Percentiles rank a stretch among this genome's conserved stretches.
These are phyloP conservation scores for Neospora caninum DNA, from an alignment of 169 alveolate species.

Conservation along the genomic window DNA sequence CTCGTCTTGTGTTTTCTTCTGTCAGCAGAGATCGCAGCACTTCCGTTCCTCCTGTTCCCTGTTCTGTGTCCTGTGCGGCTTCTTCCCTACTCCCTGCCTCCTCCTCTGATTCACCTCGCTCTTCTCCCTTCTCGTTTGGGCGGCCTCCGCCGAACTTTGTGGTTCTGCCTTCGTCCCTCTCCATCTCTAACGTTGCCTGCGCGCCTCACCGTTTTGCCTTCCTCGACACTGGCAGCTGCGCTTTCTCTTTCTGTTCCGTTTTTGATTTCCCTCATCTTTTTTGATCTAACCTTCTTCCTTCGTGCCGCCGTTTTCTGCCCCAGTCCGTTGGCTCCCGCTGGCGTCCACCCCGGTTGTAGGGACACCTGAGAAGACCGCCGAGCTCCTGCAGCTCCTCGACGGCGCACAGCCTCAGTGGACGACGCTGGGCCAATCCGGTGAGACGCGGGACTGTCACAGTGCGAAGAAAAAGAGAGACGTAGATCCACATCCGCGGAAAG, in stretches of 20 bases:
- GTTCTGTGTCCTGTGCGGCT: background rate
- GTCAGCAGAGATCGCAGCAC: no score
- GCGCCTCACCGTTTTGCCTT: no score
- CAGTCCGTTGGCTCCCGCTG: background rate
- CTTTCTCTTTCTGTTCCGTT: background rate
- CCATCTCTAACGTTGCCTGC: no score
- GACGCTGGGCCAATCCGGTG: background rate
- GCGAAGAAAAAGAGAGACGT: background rate
- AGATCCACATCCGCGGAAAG: background rate
- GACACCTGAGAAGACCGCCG: background rate
- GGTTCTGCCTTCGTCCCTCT: no score
- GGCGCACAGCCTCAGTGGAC: background rate
- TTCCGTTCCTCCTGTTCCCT: no score
- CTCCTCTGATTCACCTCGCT: no score
- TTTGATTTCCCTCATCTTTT: background rate
- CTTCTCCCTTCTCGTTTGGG: no score
- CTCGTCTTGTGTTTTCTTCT: background rate
- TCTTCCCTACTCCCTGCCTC: background rate
- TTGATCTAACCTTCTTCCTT: background rate
- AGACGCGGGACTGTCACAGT: background rate
- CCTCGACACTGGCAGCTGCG: background rate
- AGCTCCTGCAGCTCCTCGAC: background rate
- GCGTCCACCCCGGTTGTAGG: background rate
- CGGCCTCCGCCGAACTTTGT: no score
- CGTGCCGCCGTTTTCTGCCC: no score